Conservation (phyloP, 2,329 filamentous ascomycete genomes). For the Penicillium sp. region DNA sequence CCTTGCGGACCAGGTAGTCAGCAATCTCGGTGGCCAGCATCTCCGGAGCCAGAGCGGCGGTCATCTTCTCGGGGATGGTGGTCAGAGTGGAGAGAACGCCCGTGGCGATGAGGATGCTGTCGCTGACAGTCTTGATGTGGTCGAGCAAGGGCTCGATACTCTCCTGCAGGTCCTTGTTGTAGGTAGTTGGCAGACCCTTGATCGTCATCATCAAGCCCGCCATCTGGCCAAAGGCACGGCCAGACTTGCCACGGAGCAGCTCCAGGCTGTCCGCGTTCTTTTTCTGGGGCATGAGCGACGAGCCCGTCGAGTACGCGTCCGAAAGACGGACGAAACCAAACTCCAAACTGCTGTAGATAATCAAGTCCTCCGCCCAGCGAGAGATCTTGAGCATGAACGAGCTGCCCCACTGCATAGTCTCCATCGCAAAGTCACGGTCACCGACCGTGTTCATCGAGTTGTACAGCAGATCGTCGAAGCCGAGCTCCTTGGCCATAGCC, state of each 20-base stretch:
- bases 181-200: conserved; percentile 76
- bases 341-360: conserved; percentile 75
- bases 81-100: conserved; percentile 75
- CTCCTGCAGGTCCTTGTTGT: conserved; percentile 94
- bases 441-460: conserved; percentile 77
- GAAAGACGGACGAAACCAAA: conserved; percentile 75
- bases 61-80: conserved; percentile 73
- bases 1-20: conserved; percentile 51
- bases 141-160: conserved; percentile 83
- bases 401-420: conserved; percentile 77
- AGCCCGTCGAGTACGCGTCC: conserved; percentile 78
- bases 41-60: conserved; percentile 73
- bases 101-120: conserved; percentile 80
- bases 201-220: conserved; percentile 74
- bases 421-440: conserved; percentile 80
- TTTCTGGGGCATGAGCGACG: conserved; percentile 79
- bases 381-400: conserved; percentile 79
- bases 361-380: conserved; percentile 81
- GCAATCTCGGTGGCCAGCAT: conserved; percentile 70
- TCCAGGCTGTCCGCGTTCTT: conserved; percentile 76
- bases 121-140: conserved; percentile 75
- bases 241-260: conserved; percentile 74
- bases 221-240: conserved; percentile 78
- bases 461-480: conserved; percentile 72
- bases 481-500: conserved; percentile 75